phyloP scores from a whole-genome alignment of 306 rosid species.

The Vigna trinervia region DNA sequence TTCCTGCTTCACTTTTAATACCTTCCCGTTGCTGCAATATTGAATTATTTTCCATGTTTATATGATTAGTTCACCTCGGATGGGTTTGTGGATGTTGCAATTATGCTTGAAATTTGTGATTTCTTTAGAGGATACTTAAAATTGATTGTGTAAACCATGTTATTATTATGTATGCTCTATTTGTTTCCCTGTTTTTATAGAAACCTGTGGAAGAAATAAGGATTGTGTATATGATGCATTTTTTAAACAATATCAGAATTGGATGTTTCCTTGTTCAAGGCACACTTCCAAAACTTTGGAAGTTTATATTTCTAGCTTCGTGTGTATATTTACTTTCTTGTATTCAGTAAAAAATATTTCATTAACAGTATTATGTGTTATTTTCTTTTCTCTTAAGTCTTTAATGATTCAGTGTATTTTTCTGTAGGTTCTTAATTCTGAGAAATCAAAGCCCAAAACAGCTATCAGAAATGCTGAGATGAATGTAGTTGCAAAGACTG shows the following conservation, averaged over 20 bases:
- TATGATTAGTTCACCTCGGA: background rate
- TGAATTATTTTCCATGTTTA: background rate
- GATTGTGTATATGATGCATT: too few relatives aligned
- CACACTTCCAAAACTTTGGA: background rate
- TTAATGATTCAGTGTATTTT: constrained; percentile 35
- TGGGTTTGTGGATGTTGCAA: constrained; percentile 13
- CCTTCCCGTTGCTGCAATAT: background rate
- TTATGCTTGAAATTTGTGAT: background rate
- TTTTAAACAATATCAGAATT: constrained; percentile 6
- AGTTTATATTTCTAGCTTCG: background rate
- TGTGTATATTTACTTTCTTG: background rate
- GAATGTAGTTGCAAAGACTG: constrained; percentile 65
- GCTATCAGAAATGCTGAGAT: constrained; percentile 64
- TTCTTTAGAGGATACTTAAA: constrained; percentile 4
- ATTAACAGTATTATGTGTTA: background rate
- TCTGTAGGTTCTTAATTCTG: constrained; percentile 74
- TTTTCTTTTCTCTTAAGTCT: background rate
- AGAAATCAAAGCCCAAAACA: constrained; percentile 84
- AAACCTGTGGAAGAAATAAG: too few relatives aligned
- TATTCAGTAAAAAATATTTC: background rate
- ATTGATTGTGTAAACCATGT: background rate
- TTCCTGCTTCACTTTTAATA: background rate
- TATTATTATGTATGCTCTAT: background rate
- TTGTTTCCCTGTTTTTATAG: too few relatives aligned
- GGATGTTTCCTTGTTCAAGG: background rate